phyloP scores from a whole-genome alignment of 2,329 filamentous ascomycete species.

The Colletotrichum viniferum region DNA sequence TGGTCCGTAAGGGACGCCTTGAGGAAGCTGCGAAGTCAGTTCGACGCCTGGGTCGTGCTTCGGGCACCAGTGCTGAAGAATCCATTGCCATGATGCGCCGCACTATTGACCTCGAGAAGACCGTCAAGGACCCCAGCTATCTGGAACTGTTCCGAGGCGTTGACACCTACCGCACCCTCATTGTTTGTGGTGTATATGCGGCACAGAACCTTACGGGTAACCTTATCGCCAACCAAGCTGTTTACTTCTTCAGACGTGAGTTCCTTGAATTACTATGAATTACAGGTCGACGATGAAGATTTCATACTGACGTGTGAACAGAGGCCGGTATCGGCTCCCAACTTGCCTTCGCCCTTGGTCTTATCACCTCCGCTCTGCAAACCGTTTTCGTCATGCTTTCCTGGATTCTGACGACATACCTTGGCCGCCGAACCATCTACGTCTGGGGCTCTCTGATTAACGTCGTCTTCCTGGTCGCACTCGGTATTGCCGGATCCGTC shows the following conservation, averaged over 20 bases:
- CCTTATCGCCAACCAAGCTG: constrained; percentile 66
- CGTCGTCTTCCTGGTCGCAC: constrained; percentile 55
- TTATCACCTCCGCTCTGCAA: constrained; percentile 69
- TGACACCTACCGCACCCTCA: constrained; percentile 57
- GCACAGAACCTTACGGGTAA: constrained; percentile 68
- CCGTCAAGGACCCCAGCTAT: constrained; percentile 48
- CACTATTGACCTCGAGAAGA: constrained; percentile 58
- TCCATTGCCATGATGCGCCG: constrained; percentile 39
- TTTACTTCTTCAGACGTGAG: constrained; percentile 63
- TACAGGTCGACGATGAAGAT: not conserved
- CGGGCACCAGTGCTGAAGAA: constrained; percentile 25
- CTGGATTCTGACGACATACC: constrained; percentile 68
- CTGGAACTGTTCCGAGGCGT: constrained; percentile 60
- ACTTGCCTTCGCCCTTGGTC: constrained; percentile 63
- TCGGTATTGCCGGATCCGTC: constrained; percentile 62
- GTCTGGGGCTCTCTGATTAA: constrained; percentile 63
- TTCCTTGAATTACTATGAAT: constrained; percentile 11
- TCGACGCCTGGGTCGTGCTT: constrained; percentile 46
- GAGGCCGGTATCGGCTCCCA: constrained; percentile 63
- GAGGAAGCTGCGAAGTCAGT: constrained; percentile 48
- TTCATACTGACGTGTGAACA: constrained; percentile 31
- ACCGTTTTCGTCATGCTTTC: constrained; percentile 68
- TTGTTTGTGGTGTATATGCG: constrained; percentile 61
- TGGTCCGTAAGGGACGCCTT: constrained; percentile 55
- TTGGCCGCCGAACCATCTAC: constrained; percentile 69